Conservation (phyloP, 176 grass and related monocot genomes). For the Secale cereale region DNA sequence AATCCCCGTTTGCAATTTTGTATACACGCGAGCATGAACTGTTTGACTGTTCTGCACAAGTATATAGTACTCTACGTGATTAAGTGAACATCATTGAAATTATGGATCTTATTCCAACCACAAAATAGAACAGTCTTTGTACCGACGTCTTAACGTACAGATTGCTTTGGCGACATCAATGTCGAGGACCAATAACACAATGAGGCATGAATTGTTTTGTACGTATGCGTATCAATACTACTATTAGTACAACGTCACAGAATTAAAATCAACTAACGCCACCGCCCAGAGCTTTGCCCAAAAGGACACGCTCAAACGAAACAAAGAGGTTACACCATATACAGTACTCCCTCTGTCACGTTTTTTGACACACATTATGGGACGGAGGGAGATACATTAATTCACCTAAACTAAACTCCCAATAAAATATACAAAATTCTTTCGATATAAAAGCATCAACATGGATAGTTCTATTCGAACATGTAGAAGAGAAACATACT, state of each 20-base stretch:
- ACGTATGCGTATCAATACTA: not conserved
- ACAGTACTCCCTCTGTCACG: too few species aligned
- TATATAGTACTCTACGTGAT: not conserved
- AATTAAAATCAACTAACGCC: not conserved
- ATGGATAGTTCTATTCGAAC: too few species aligned
- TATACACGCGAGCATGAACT: not conserved
- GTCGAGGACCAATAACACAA: not conserved
- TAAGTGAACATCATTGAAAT: not conserved
- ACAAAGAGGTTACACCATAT: not conserved
- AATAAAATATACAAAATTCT: conserved; percentile 1
- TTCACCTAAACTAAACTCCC: not conserved
- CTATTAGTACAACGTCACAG: not conserved
- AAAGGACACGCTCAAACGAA: not conserved
- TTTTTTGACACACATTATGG: too few species aligned
- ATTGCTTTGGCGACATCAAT: not conserved
- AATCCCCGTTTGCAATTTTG: not conserved
- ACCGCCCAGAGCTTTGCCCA: not conserved
- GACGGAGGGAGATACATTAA: too few species aligned
- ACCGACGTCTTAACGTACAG: not conserved
- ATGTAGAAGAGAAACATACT: too few species aligned
- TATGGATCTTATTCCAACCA: not conserved
- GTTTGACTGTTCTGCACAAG: not conserved
- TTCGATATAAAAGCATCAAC: too few species aligned
- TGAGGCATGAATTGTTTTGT: not conserved
- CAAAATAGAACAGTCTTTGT: not conserved